Conservation (phyloP, 306 rosid species). For the Amphicarpaea edgeworthii region DNA sequence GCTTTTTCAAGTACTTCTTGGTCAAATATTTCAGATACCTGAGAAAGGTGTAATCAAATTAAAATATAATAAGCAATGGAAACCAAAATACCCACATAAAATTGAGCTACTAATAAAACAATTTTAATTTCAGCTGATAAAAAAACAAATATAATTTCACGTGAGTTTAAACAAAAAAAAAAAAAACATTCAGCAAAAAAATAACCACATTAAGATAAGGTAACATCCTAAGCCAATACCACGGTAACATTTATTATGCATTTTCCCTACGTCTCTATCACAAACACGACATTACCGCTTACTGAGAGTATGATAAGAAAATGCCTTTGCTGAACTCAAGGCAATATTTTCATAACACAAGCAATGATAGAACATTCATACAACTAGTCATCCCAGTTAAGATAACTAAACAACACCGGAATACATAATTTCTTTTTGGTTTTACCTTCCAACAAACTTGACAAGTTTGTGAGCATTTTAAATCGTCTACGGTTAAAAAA, state of each 20-base stretch:
- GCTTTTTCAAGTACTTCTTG: slow-evolving; percentile 96
- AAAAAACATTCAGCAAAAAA: no score
- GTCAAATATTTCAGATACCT: slow-evolving; percentile 88
- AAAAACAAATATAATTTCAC: not conserved
- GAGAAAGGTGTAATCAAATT: not conserved
- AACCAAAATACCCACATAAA: not conserved
- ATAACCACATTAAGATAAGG: no score
- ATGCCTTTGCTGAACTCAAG: not conserved
- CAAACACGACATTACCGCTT: no score
- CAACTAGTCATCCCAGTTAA: not conserved
- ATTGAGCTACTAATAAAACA: not conserved
- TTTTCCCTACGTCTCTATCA: not conserved
- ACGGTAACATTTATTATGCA: not conserved
- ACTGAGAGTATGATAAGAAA: not conserved
- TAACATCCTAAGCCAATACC: not conserved
- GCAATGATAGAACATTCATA: not conserved
- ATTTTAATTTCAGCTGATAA: no score
- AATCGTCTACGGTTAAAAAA: not conserved
- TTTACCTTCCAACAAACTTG: not conserved
- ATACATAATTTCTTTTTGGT: not conserved
- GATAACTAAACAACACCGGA: not conserved
- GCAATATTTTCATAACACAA: not conserved
- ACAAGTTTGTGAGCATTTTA: no score
- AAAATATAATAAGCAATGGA: not conserved
- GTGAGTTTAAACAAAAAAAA: not conserved